Conservation (phyloP, 208 protist genomes). For the Wallacemonas collosoma region DNA sequence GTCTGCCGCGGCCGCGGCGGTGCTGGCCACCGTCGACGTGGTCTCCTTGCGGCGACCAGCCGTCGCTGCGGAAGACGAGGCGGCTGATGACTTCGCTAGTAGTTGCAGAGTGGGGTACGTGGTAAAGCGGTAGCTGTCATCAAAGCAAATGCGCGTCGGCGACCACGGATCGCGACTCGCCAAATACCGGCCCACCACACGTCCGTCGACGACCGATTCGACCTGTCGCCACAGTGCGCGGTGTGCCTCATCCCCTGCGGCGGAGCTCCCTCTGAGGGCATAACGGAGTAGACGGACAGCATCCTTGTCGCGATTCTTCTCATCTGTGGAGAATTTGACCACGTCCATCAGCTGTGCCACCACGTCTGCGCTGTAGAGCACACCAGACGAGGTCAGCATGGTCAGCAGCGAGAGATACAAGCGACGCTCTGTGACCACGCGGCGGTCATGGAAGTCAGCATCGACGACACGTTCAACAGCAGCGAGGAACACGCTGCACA, state of each 20-base stretch:
- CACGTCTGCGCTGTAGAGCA: slow-evolving; percentile 79
- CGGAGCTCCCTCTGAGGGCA: slow-evolving; percentile 67
- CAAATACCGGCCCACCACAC: slow-evolving; percentile 82
- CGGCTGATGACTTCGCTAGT: neutral
- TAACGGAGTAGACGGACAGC: slow-evolving; percentile 77
- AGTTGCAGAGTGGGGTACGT: slow-evolving; percentile 46
- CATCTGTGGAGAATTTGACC: slow-evolving; percentile 77
- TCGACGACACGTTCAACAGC: slow-evolving; percentile 79
- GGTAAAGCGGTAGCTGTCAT: slow-evolving; percentile 49
- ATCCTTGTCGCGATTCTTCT: slow-evolving; percentile 54
- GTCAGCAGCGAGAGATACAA: slow-evolving; percentile 77
- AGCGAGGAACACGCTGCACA: slow-evolving; percentile 77
- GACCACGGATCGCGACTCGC: slow-evolving; percentile 73
- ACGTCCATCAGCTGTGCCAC: slow-evolving; percentile 89
- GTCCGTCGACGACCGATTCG: slow-evolving; percentile 56
- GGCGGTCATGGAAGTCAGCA: slow-evolving; percentile 58
- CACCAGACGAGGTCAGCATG: slow-evolving; percentile 79
- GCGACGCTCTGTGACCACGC: slow-evolving; percentile 61
- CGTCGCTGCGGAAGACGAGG: slow-evolving; percentile 1
- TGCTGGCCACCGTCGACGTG: slow-evolving; percentile 11
- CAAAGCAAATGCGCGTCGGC: slow-evolving; percentile 60
- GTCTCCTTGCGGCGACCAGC: slow-evolving; percentile 13
- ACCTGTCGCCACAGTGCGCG: slow-evolving; percentile 60
- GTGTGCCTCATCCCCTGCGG: slow-evolving; percentile 52
- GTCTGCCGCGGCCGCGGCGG: neutral